Percentiles rank a stretch among this genome's conserved stretches.
phyloP scores from a whole-genome alignment of 2,329 filamentous ascomycete genomes.

The Fonsecaea pugnacius region DNA sequence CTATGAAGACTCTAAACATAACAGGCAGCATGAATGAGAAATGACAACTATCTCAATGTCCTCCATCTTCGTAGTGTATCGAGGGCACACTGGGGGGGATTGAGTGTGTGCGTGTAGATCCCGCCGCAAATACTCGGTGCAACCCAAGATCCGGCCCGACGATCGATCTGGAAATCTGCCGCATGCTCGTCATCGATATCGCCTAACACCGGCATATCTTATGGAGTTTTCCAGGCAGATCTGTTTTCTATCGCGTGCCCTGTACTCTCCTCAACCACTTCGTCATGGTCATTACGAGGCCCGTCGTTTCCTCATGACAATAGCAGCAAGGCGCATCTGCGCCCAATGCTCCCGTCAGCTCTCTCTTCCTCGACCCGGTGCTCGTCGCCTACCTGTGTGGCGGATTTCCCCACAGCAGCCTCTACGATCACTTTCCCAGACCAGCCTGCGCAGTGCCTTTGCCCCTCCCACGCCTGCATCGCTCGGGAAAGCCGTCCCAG shows the following conservation, averaged over 20 bases:
- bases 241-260: slow-evolving; percentile 11
- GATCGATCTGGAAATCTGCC: slow-evolving; percentile 6
- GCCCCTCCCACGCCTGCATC: slow-evolving; percentile 78
- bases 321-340: slow-evolving; percentile 33
- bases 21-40: background rate
- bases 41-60: too few relatives aligned
- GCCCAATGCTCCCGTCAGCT: slow-evolving; percentile 27
- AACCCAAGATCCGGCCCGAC: slow-evolving; percentile 5
- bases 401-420: slow-evolving; percentile 11
- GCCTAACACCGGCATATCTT: background rate
- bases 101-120: background rate
- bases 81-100: too few relatives aligned
- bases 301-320: slow-evolving; percentile 22
- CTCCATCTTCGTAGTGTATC: too few relatives aligned
- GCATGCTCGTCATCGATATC: slow-evolving; percentile 19
- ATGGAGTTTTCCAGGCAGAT: slow-evolving; percentile 17
- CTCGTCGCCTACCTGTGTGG: slow-evolving; percentile 8
- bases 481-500: slow-evolving; percentile 71
- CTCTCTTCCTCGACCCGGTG: slow-evolving; percentile 11
- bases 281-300: slow-evolving; percentile 1
- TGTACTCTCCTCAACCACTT: background rate
- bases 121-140: background rate
- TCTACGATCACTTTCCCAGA: slow-evolving; percentile 29
- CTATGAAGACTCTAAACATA: background rate
- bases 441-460: slow-evolving; percentile 51